These are phyloP conservation scores for Jacaranda mimosifolia DNA, from an alignment of 257 asterid genomes.

Conservation along the genomic window DNA sequence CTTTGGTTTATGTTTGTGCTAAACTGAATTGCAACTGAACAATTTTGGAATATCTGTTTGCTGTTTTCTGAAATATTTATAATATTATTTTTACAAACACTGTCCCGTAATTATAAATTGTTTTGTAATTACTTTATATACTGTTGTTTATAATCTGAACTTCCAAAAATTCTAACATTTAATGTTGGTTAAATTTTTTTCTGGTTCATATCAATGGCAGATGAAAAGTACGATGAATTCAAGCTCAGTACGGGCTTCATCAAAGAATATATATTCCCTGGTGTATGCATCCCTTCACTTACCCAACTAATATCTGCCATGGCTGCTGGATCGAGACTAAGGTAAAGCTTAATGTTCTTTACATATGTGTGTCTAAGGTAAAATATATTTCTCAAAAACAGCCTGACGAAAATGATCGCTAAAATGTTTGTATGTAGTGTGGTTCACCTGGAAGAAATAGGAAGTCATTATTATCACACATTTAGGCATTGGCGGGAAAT, in stretches of 20 bases:
- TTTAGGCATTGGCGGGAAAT: conserved; percentile 66
- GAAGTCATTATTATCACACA: conserved; percentile 64
- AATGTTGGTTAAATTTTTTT: not conserved
- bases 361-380: not conserved
- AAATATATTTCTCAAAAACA: not conserved
- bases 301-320: conserved; percentile 62
- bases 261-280: conserved; percentile 71
- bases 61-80: too few species aligned
- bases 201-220: conserved; percentile 66
- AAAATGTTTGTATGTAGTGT: conserved; percentile 46
- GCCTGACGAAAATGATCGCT: not conserved
- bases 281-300: conserved; percentile 71
- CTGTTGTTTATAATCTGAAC: too few species aligned
- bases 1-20: too few species aligned
- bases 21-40: too few species aligned
- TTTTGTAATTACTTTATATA: too few species aligned
- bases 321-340: conserved; percentile 63
- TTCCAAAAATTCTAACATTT: not conserved
- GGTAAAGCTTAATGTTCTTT: conserved; percentile 40
- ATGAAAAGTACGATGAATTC: conserved; percentile 61
- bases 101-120: too few species aligned
- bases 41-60: too few species aligned
- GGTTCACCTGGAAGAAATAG: conserved; percentile 70
- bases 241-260: conserved; percentile 58
- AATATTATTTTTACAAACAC: too few species aligned